Conservation (phyloP, 352 stramenopile genomes). For the Phytophthora megakarya region DNA sequence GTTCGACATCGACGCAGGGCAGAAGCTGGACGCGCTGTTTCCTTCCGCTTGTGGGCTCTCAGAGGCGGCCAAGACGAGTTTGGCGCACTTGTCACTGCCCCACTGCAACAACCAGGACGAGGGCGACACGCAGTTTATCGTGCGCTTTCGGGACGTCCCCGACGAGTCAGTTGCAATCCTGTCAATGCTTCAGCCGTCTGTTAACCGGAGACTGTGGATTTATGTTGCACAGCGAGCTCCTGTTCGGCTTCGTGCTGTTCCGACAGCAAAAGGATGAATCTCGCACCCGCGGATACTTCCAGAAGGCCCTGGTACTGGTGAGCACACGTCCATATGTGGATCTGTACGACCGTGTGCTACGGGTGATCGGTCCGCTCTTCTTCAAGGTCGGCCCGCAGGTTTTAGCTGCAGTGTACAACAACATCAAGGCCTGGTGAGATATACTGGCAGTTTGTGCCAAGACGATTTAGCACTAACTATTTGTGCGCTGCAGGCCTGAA, state of each 20-base stretch:
- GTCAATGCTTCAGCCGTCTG: background rate
- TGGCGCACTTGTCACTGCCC: conserved; percentile 78
- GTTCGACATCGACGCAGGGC: conserved; percentile 82
- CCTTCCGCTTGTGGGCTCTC: conserved; percentile 50
- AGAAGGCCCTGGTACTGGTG: conserved; percentile 85
- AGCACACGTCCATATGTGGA: conserved; percentile 73
- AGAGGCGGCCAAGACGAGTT: conserved; percentile 61
- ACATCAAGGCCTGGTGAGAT: conserved; percentile 69
- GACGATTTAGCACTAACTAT: background rate
- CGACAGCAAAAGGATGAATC: conserved; percentile 77
- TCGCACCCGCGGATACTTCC: conserved; percentile 77
- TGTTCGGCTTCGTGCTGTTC: conserved; percentile 88
- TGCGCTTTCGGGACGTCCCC: conserved; percentile 58
- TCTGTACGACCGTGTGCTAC: conserved; percentile 77
- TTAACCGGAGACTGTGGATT: conserved; percentile 21
- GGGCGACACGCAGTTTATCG: conserved; percentile 84
- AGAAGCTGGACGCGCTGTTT: conserved; percentile 72
- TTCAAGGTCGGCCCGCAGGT: conserved; percentile 76
- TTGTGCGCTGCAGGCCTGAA: conserved; percentile 47
- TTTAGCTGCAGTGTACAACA: conserved; percentile 72
- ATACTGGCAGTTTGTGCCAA: background rate
- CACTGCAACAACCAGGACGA: conserved; percentile 90
- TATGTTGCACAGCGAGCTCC: conserved; percentile 36
- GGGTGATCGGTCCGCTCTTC: conserved; percentile 74
- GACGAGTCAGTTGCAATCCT: conserved; percentile 37